Evolutionary conservation across 495 filamentous ascomycete species (phyloP), one percentile per base, ranked within the genome.

Genomic region (Lophium mytilinum): DNA sequence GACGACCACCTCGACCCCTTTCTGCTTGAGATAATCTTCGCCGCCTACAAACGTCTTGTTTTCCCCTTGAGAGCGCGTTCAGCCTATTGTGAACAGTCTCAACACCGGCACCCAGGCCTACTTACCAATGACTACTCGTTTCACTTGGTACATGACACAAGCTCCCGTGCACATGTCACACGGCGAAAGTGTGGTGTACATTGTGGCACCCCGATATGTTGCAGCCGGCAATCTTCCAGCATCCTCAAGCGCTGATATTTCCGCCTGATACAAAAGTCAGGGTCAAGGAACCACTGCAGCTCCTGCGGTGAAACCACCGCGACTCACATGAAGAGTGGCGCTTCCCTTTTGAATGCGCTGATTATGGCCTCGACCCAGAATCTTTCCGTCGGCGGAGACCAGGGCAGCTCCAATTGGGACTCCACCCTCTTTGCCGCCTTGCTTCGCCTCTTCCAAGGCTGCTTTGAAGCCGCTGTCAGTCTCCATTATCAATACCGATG

Each of bases 111-210:
- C 40, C 3, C 18, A 15, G 12, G 9, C 42, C 4, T 19, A 57
- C 48, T 37, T 55, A 65, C 58, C 58, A 49, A 94, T 81, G 36
- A 95, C 87, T 2, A 93, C 87, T 3, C 88, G 83, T 51, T 79
- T 77, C 39, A 95, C 80, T 63, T 86, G 86, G 73, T 90, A 93
- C 53, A 91, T 76, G 45, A 94, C 72, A 63, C 86, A 89, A 4
- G 89, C 88, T 21, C 88, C 88, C 12, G 88, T 85, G 76, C 87
- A 92, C 88, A 93, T 93, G 67, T 90, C 84, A 68, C 89, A 95
- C 0, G 88, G 89, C 12, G 88, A 91, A 4, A 94, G 74, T 1
- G 89, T 92, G 9, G 88, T 93, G 71, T 88, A 93, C 84, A 93
- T 90, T 4, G 89, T 93, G 41, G 82, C 76, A 41, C 86, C 85